Percentiles rank a stretch among this genome's conserved stretches.
Evolutionary conservation across 2,329 filamentous ascomycete species (phyloP).

Genomic region (Aureobasidium mangrovei): DNA sequence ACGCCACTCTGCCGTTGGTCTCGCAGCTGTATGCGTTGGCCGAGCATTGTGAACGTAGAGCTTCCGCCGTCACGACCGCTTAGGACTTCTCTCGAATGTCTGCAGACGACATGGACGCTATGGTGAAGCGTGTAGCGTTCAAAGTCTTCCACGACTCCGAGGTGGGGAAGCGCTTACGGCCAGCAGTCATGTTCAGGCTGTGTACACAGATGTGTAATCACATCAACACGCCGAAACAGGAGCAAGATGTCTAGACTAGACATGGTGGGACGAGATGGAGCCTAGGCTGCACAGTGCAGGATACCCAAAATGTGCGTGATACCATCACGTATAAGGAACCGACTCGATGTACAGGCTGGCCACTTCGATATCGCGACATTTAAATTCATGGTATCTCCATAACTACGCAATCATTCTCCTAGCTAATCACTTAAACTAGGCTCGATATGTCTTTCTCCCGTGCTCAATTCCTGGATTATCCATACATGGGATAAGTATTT

Average conservation of each 20-base stretch:
- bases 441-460: background rate
- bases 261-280: slow-evolving; percentile 3
- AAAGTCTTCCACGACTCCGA: background rate
- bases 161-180: slow-evolving; percentile 9
- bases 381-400: background rate
- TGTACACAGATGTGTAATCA: slow-evolving; percentile 13
- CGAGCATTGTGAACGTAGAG: slow-evolving; percentile 5
- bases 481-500: background rate
- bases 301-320: slow-evolving; percentile 2
- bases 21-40: slow-evolving; percentile 1
- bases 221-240: slow-evolving; percentile 1
- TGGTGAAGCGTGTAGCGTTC: slow-evolving; percentile 9
- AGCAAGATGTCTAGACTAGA: slow-evolving; percentile 5
- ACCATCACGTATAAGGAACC: background rate
- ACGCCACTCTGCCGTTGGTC: slow-evolving; percentile 2
- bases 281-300: background rate
- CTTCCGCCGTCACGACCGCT: background rate
- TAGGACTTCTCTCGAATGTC: slow-evolving; percentile 11
- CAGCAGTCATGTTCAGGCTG: slow-evolving; percentile 13
- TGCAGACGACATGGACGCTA: slow-evolving; percentile 10
- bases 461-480: background rate
- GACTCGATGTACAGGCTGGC: background rate
- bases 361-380: background rate
- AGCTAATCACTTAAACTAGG: background rate
- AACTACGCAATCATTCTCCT: background rate